Conservation (phyloP, 495 filamentous ascomycete genomes). For the Trichoderma gamsii region DNA sequence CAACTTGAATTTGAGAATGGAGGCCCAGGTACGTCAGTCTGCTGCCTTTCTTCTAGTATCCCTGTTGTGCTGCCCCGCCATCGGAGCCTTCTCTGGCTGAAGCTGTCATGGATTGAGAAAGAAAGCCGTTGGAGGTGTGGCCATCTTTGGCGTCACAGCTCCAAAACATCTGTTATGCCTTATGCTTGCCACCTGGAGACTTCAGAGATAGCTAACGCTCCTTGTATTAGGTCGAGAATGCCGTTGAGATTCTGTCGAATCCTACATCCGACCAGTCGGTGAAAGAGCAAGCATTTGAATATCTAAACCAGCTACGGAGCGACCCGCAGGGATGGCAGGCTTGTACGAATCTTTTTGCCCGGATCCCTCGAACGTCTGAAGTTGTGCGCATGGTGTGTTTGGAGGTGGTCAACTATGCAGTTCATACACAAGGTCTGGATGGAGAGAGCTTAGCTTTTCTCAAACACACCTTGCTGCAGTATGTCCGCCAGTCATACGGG, state of each 20-base stretch:
- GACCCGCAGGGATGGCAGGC: constrained; percentile 79
- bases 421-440: constrained; percentile 66
- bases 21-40: constrained; percentile 15
- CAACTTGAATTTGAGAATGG: constrained; percentile 10
- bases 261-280: constrained; percentile 64
- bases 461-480: constrained; percentile 69
- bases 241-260: constrained; percentile 85
- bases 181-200: background rate
- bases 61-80: constrained; percentile 13
- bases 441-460: constrained; percentile 60
- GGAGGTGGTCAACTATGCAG: constrained; percentile 86
- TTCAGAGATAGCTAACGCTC: constrained; percentile 1
- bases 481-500: constrained; percentile 67
- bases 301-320: constrained; percentile 70
- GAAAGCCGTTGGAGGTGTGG: background rate
- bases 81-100: background rate
- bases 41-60: background rate
- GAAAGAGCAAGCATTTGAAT: constrained; percentile 81
- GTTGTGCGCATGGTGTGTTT: constrained; percentile 81
- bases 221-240: constrained; percentile 67
- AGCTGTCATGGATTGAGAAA: constrained; percentile 1
- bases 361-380: constrained; percentile 71
- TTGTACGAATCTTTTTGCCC: constrained; percentile 77
- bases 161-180: background rate
- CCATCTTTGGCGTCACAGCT: background rate